A percentile compares a stretch with the other conserved stretches of the same genome.
These are phyloP conservation scores for Verticillium albo-atrum DNA, from an alignment of 2,329 filamentous ascomycete species.

Conservation along the genomic window DNA sequence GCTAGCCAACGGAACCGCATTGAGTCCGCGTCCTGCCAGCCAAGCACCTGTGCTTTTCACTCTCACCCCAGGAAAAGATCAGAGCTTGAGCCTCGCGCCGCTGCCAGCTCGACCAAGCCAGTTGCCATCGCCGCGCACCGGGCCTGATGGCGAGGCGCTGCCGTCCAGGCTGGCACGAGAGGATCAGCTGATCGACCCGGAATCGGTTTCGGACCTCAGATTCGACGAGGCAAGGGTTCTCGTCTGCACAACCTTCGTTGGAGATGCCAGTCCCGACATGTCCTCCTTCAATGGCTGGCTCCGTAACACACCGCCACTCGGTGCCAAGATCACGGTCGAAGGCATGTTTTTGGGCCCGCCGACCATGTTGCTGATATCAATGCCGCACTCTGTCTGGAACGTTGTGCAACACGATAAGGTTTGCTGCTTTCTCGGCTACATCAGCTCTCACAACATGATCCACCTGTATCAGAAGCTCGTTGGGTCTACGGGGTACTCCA, in stretches of 20 bases:
- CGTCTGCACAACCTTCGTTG: conserved; percentile 63
- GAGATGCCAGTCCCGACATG: conserved; percentile 62
- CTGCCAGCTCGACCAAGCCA: conserved; percentile 27
- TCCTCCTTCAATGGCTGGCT: conserved; percentile 63
- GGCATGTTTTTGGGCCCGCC: conserved; percentile 65
- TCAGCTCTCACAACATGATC: conserved; percentile 64
- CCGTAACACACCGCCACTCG: conserved; percentile 51
- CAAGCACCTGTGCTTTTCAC: conserved; percentile 50
- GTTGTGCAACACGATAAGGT: conserved; percentile 63
- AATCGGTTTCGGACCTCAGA: conserved; percentile 47
- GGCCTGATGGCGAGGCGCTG: conserved; percentile 4
- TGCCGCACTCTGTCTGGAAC: conserved; percentile 60
- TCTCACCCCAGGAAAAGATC: conserved; percentile 48
- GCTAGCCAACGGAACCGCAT: conserved; percentile 40
- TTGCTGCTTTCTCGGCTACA: conserved; percentile 60
- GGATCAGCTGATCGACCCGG: conserved; percentile 40
- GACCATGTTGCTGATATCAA: conserved; percentile 62
- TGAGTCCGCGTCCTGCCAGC: conserved; percentile 25
- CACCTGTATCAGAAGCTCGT: conserved; percentile 58
- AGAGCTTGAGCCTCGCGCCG: conserved; percentile 49
- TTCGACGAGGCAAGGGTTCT: conserved; percentile 61
- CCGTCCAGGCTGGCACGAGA: conserved; percentile 22
- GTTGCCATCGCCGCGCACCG: conserved; percentile 22
- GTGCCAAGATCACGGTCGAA: conserved; percentile 57
- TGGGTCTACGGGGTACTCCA: conserved; percentile 36